Conservation (phyloP, 2,329 filamentous ascomycete genomes). For the Hypoxylon sp. region DNA sequence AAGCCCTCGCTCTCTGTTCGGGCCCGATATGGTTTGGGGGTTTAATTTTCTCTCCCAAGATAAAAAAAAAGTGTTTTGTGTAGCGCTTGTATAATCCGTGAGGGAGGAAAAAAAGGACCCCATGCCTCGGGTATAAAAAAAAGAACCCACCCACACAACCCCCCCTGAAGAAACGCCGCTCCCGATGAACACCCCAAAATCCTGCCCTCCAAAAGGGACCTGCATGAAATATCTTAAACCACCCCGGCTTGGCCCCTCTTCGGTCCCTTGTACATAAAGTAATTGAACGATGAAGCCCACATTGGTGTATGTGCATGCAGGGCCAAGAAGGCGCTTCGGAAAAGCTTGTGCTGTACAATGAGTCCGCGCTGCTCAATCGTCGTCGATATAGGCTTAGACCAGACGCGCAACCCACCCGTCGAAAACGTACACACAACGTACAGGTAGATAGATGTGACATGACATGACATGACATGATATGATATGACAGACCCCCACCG, state of each 20-base stretch:
- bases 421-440: not conserved
- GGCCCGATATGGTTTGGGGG: not conserved
- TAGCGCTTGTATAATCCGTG: constrained; percentile 39
- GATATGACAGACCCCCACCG: constrained; percentile 22
- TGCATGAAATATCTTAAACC: constrained; percentile 35
- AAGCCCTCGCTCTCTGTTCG: constrained; percentile 6
- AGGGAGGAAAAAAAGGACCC: constrained; percentile 17
- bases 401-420: constrained; percentile 10
- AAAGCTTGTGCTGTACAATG: constrained; percentile 38
- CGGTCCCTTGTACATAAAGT: constrained; percentile 8
- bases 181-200: constrained; percentile 28
- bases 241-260: constrained; percentile 28
- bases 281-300: constrained; percentile 15
- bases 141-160: constrained; percentile 31
- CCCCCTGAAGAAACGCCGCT: constrained; percentile 32
- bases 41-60: constrained; percentile 9
- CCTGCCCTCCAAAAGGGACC: constrained; percentile 20
- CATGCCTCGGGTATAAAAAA: constrained; percentile 40
- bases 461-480: constrained; percentile 15
- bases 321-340: constrained; percentile 21
- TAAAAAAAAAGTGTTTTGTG: constrained; percentile 34
- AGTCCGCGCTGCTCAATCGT: constrained; percentile 22
- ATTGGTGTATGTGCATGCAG: constrained; percentile 25
- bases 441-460: not conserved
- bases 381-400: constrained; percentile 23